These are phyloP conservation scores for Epithele typhae DNA, from an alignment of 768 basidiomycete species.

Conservation along the genomic window DNA sequence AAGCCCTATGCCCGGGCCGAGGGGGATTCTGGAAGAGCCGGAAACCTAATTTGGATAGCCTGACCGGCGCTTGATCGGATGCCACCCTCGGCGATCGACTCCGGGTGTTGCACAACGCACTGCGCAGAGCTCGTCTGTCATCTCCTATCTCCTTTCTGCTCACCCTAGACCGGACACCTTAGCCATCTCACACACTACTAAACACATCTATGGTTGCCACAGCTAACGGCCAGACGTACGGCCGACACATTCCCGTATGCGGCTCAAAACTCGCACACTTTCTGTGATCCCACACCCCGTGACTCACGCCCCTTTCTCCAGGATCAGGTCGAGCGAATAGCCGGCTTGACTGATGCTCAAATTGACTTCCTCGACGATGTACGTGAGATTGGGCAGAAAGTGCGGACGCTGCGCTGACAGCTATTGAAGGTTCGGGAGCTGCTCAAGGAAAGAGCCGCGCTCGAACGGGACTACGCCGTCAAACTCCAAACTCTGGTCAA, in stretches of 20 bases:
- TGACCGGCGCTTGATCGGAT: no score
- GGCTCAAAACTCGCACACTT: not conserved
- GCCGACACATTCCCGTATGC: constrained; percentile 50
- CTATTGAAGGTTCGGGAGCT: constrained; percentile 62
- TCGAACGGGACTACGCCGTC: constrained; percentile 77
- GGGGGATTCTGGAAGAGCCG: no score
- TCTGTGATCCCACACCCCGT: no score
- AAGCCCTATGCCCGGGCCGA: no score
- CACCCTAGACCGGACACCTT: no score
- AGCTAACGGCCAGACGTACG: constrained; percentile 37
- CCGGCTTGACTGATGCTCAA: constrained; percentile 54
- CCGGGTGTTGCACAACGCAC: no score
- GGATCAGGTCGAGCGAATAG: constrained; percentile 73
- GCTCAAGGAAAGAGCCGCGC: constrained; percentile 55
- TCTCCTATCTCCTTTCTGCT: no score
- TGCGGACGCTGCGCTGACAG: constrained; percentile 7
- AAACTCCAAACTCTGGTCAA: constrained; percentile 64
- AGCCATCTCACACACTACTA: no score
- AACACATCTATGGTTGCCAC: constrained; percentile 9
- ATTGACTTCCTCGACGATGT: constrained; percentile 65
- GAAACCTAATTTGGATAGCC: no score
- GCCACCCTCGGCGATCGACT: no score
- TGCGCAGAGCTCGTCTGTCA: no score
- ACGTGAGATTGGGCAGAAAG: constrained; percentile 20
- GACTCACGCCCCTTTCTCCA: constrained; percentile 22